These are phyloP conservation scores for Metarhizium brunneum DNA, from an alignment of 2,329 filamentous ascomycete species.

Conservation along the genomic window DNA sequence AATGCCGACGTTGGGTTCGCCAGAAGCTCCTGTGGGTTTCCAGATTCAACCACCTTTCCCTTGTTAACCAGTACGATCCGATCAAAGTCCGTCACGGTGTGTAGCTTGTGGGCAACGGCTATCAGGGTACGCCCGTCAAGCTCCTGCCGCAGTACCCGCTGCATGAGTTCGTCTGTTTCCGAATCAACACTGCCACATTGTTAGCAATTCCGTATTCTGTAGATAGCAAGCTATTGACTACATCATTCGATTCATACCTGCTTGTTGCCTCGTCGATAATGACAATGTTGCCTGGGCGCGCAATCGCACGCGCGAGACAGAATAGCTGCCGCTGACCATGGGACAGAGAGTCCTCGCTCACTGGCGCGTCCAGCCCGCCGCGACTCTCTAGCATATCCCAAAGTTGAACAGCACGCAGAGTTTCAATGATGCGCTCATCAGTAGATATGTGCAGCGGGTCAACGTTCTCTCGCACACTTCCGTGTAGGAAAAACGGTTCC, in stretches of 20 bases:
- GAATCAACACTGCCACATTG: conserved; percentile 20
- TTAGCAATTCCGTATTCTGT: background rate
- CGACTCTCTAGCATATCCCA: conserved; percentile 3
- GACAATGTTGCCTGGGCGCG: conserved; percentile 1
- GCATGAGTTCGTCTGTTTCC: conserved; percentile 23
- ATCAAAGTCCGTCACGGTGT: conserved; percentile 42
- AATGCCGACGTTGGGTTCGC: conserved; percentile 5
- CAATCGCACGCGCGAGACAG: conserved; percentile 19
- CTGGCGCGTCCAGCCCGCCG: background rate
- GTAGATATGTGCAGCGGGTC: conserved; percentile 5
- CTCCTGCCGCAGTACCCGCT: conserved; percentile 20
- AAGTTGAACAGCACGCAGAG: conserved; percentile 7
- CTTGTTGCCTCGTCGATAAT: conserved; percentile 4
- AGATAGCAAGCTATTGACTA: background rate
- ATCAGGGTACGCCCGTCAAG: conserved; percentile 41
- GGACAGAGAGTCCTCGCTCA: background rate
- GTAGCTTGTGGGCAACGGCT: conserved; percentile 30
- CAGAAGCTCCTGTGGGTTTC: conserved; percentile 9
- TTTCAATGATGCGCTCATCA: conserved; percentile 5
- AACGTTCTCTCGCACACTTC: conserved; percentile 10
- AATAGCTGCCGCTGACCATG: conserved; percentile 11
- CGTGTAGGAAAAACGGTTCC: conserved; percentile 9
- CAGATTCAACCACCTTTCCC: conserved; percentile 45
- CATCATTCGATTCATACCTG: background rate
- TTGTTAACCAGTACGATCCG: conserved; percentile 59